These are phyloP conservation scores for Naganishia vaughanmartiniae DNA, from an alignment of 768 basidiomycete species.

Conservation along the genomic window DNA sequence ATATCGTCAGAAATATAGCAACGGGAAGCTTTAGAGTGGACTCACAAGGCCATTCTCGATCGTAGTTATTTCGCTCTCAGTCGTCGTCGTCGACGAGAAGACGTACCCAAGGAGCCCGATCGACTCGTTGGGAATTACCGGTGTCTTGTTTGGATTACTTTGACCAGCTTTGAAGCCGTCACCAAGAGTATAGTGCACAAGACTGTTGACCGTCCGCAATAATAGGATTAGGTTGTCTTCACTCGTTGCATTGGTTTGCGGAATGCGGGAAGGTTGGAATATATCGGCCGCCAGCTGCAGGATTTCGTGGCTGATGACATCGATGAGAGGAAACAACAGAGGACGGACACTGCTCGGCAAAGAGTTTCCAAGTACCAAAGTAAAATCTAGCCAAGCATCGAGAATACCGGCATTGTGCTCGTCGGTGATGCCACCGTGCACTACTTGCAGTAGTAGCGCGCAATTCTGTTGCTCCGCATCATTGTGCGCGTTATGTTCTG, in stretches of 20 bases:
- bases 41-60: conserved; percentile 18
- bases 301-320: conserved; percentile 13
- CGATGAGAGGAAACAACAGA: conserved; percentile 17
- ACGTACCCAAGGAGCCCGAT: conserved; percentile 8
- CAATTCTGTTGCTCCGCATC: conserved; percentile 17
- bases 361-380: conserved; percentile 12
- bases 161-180: conserved; percentile 8
- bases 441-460: conserved; percentile 2
- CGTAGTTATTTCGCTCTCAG: conserved; percentile 11
- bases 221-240: conserved; percentile 14
- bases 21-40: neutral
- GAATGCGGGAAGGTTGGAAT: neutral
- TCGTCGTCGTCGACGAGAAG: neutral
- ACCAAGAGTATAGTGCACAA: conserved; percentile 18
- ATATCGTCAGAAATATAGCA: neutral
- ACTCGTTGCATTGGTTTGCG: neutral
- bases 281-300: neutral
- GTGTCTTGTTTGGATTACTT: neutral
- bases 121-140: neutral
- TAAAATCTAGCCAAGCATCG: conserved; percentile 18
- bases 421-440: conserved; percentile 11
- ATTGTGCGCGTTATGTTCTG: neutral
- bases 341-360: conserved; percentile 13
- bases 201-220: conserved; percentile 10
- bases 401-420: conserved; percentile 14